Percentiles rank a stretch among this genome's conserved stretches.
Conservation (phyloP, 805 yeast species). For the Yarrowia bubula region DNA sequence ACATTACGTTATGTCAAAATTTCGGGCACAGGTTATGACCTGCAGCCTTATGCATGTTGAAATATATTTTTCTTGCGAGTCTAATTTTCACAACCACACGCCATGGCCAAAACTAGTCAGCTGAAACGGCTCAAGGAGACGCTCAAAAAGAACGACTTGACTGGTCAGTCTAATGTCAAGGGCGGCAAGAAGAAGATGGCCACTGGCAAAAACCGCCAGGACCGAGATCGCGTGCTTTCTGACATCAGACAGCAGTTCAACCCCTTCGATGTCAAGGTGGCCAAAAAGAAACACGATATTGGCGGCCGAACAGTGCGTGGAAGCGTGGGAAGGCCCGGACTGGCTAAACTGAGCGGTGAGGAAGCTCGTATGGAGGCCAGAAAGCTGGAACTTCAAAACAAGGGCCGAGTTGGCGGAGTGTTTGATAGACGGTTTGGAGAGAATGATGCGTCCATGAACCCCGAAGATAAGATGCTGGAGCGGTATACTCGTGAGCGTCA, state of each 20-base stretch:
- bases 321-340: conserved; percentile 65
- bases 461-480: conserved; percentile 92
- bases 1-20: background rate
- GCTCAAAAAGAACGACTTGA: conserved; percentile 71
- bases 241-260: conserved; percentile 80
- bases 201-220: conserved; percentile 47
- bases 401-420: conserved; percentile 74
- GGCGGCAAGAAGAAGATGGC: conserved; percentile 48
- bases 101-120: conserved; percentile 46
- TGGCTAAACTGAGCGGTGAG: conserved; percentile 44
- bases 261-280: conserved; percentile 79
- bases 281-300: conserved; percentile 55
- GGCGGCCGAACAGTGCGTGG: conserved; percentile 46
- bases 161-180: conserved; percentile 72
- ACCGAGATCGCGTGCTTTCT: conserved; percentile 53
- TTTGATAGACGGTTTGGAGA: conserved; percentile 93
- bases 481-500: conserved; percentile 90
- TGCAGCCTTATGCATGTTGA: background rate
- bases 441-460: conserved; percentile 61
- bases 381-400: conserved; percentile 58
- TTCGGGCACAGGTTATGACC: background rate
- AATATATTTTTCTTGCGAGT: no score
- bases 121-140: conserved; percentile 77
- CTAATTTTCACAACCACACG: no score
- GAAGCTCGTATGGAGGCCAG: conserved; percentile 45